phyloP scores from a whole-genome alignment of 345 rosid species.

The Salix dunnii region DNA sequence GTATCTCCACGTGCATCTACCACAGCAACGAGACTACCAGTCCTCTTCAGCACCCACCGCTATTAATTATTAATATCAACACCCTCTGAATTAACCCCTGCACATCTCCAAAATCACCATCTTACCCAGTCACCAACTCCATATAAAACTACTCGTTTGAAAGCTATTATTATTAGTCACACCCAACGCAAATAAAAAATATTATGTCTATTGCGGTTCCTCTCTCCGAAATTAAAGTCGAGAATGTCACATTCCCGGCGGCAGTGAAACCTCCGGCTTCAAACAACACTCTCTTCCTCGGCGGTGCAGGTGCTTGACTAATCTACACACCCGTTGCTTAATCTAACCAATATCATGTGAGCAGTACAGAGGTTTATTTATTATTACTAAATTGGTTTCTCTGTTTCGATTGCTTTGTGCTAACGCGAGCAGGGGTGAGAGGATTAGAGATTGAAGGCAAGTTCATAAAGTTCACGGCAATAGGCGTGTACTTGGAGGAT shows the following conservation, averaged over 20 bases:
- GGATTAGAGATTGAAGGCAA: conserved; percentile 73
- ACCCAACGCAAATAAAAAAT: not conserved
- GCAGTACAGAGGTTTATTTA: too few species aligned
- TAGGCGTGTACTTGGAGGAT: conserved; percentile 71
- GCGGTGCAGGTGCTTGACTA: conserved; percentile 64
- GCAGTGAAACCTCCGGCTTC: conserved; percentile 68
- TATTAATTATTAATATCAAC: too few species aligned
- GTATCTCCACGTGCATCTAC: too few species aligned
- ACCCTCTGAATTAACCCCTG: too few species aligned
- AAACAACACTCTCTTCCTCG: conserved; percentile 57
- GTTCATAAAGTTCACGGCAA: conserved; percentile 69
- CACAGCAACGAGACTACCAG: too few species aligned
- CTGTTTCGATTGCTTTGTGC: not conserved
- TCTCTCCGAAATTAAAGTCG: conserved; percentile 44
- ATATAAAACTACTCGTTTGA: not conserved
- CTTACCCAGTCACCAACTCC: not conserved
- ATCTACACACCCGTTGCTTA: not conserved
- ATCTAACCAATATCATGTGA: not conserved
- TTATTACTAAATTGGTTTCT: not conserved
- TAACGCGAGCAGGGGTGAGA: conserved; percentile 57
- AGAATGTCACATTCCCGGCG: conserved; percentile 49
- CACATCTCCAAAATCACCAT: too few species aligned
- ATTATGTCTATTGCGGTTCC: not conserved
- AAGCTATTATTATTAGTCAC: not conserved
- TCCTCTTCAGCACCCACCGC: too few species aligned